Evolutionary conservation across 371 early-diverging fungal species (phyloP).

Genomic region (Mortierella sp.): DNA sequence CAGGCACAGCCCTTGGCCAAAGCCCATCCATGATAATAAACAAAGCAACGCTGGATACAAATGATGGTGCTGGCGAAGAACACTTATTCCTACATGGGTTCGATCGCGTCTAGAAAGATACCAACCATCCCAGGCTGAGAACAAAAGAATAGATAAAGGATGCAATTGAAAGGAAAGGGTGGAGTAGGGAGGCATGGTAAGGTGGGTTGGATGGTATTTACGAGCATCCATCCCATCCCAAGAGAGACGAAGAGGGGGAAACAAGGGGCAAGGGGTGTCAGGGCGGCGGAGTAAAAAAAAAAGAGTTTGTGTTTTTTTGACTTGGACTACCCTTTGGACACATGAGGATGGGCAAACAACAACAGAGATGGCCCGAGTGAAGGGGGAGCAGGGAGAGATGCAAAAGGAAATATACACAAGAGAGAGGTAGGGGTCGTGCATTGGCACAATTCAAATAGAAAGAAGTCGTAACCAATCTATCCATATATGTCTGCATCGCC

Average conservation of each 20-base stretch:
- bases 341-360: not conserved
- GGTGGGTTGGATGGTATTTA: not conserved
- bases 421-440: constrained; percentile 1
- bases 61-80: not conserved
- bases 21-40: not conserved
- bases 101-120: not conserved
- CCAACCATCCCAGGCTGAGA: not conserved
- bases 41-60: too few species aligned
- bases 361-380: constrained; percentile 10
- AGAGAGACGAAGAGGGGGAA: not conserved
- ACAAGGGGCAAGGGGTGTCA: constrained; percentile 3
- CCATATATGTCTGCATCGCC: constrained; percentile 13
- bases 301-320: not conserved
- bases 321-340: constrained; percentile 3
- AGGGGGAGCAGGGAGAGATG: not conserved
- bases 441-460: not conserved
- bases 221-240: not conserved
- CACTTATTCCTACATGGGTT: not conserved
- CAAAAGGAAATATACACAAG: not conserved
- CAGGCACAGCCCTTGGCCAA: constrained; percentile 12
- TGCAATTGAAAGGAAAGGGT: not conserved
- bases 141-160: not conserved
- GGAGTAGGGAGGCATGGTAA: not conserved
- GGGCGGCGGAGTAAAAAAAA: constrained; percentile 4
- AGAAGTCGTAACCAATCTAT: constrained; percentile 1